phyloP scores from a whole-genome alignment of 805 yeast species.

The Komagataella pastoris region DNA sequence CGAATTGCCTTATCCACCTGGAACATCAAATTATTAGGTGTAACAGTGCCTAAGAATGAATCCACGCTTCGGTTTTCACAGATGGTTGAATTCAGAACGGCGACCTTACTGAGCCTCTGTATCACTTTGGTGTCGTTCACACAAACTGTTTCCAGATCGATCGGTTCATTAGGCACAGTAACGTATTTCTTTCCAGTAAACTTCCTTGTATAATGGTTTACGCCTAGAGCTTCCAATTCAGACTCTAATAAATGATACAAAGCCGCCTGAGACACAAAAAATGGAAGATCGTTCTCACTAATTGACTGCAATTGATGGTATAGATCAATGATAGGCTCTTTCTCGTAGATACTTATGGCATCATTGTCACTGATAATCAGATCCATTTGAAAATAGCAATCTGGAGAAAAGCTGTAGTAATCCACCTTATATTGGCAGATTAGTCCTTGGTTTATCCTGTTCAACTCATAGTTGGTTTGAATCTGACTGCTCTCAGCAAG shows the following conservation, averaged over 20 bases:
- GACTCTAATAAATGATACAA: constrained; percentile 29
- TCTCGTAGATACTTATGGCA: constrained; percentile 1
- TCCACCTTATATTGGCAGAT: not conserved
- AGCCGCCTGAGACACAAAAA: constrained; percentile 38
- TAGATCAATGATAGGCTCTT: not conserved
- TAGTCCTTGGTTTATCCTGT: constrained; percentile 1
- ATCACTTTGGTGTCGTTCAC: not conserved
- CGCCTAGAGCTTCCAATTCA: constrained; percentile 18
- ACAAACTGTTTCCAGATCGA: not conserved
- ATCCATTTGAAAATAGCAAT: not conserved
- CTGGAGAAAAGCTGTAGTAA: not conserved
- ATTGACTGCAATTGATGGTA: constrained; percentile 21
- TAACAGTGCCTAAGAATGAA: not conserved
- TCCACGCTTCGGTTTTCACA: not conserved
- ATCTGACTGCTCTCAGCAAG: constrained; percentile 20
- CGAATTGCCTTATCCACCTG: not conserved
- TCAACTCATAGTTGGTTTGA: constrained; percentile 24
- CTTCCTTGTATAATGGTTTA: not conserved
- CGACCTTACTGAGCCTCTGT: not conserved
- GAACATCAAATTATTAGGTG: not conserved
- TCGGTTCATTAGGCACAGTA: not conserved
- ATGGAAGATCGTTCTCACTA: constrained; percentile 50
- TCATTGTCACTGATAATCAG: constrained; percentile 1
- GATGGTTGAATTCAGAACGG: not conserved
- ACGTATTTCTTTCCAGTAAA: not conserved